Percentiles rank a stretch among this genome's conserved stretches.
These are phyloP conservation scores for Botryosphaeria dothidea DNA, from an alignment of 2,329 filamentous ascomycete species.

Conservation along the genomic window DNA sequence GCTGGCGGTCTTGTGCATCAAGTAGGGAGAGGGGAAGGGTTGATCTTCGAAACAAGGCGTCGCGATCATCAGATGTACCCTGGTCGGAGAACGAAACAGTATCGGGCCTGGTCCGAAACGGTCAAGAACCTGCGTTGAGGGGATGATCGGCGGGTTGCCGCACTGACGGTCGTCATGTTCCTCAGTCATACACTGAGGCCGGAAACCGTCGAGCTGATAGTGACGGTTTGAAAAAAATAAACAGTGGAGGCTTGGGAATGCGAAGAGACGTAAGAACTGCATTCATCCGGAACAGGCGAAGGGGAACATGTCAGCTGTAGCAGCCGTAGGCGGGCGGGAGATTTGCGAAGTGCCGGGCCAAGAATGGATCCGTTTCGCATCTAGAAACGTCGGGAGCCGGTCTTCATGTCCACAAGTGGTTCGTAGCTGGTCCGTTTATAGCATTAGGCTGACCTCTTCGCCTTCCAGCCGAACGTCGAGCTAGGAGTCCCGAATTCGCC, in stretches of 20 bases:
- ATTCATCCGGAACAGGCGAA: not conserved
- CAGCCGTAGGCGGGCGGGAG: not conserved
- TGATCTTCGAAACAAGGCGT: not conserved
- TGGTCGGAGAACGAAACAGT: not conserved
- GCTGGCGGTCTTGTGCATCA: not conserved
- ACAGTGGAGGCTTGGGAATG: not conserved
- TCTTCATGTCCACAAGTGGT: not conserved
- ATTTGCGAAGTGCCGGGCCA: not conserved
- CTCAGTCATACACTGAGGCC: no score
- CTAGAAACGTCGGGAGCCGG: not conserved
- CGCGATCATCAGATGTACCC: not conserved
- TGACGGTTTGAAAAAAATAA: not conserved
- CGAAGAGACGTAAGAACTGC: not conserved
- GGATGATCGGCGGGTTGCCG: not conserved
- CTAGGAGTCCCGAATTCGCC: not conserved
- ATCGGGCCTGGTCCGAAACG: not conserved
- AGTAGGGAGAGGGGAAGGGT: not conserved
- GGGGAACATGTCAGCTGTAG: not conserved
- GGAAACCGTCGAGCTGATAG: not conserved
- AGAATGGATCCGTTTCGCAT: not conserved
- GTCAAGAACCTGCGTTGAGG: not conserved
- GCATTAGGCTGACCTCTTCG: not conserved
- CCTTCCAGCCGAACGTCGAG: not conserved
- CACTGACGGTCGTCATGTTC: not conserved
- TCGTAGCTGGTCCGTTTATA: not conserved